A percentile compares a stretch with the other conserved stretches of the same genome.
Evolutionary conservation across 2,329 filamentous ascomycete genomes (phyloP).

Genomic region (Gremmenia infestans): DNA sequence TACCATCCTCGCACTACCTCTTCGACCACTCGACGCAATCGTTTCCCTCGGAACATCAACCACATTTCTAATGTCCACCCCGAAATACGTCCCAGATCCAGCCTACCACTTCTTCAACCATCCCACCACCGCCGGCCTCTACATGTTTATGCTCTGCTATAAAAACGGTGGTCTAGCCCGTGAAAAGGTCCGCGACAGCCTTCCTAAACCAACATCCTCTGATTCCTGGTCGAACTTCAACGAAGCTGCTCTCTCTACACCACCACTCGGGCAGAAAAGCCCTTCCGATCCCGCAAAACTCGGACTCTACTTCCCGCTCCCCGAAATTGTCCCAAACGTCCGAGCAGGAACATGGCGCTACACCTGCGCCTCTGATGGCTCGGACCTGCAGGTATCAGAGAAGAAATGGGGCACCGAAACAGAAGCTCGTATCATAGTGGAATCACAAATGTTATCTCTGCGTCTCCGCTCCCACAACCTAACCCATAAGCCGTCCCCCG

Average conservation of each 20-base stretch:
- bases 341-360: constrained; percentile 83
- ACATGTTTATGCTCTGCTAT: constrained; percentile 99
- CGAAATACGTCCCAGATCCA: constrained; percentile 83
- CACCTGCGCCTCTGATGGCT: constrained; percentile 52
- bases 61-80: constrained; percentile 95
- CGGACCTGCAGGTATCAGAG: constrained; percentile 38
- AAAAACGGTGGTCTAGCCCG: constrained; percentile 95
- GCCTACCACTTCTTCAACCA: constrained; percentile 98
- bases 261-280: constrained; percentile 60
- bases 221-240: constrained; percentile 81
- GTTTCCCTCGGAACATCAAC: constrained; percentile 93
- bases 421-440: constrained; percentile 84
- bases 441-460: constrained; percentile 91
- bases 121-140: constrained; percentile 80
- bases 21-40: constrained; percentile 85
- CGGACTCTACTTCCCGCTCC: constrained; percentile 90
- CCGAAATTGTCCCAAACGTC: constrained; percentile 93
- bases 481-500: constrained; percentile 50
- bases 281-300: constrained; percentile 64
- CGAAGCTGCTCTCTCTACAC: constrained; percentile 59
- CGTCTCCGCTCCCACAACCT: constrained; percentile 78
- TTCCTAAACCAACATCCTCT: constrained; percentile 51
- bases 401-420: constrained; percentile 52
- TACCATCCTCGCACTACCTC: constrained; percentile 85
- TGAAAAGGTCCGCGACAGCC: constrained; percentile 78